Evolutionary conservation across 2,329 filamentous ascomycete species (phyloP).

Genomic region (Sordariomycetes sp.): DNA sequence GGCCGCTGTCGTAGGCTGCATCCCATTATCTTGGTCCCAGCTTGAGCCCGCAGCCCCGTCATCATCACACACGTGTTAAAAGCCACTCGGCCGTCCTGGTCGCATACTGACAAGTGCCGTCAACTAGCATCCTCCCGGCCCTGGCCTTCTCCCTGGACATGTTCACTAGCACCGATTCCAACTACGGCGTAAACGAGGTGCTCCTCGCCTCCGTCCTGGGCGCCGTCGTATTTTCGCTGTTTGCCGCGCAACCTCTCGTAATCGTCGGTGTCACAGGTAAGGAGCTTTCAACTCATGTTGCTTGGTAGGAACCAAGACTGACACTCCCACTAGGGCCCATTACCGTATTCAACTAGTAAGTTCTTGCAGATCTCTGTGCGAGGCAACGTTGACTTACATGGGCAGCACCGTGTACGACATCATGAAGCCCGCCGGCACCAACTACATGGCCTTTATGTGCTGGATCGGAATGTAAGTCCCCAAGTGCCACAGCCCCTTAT

Average conservation of each 20-base stretch:
- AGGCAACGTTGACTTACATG: background rate
- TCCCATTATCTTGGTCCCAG: no score
- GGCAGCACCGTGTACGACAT: constrained; percentile 76
- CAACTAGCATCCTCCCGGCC: constrained; percentile 68
- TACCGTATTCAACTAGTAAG: constrained; percentile 81
- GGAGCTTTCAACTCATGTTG: background rate
- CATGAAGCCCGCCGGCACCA: constrained; percentile 62
- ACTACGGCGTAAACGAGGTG: constrained; percentile 86
- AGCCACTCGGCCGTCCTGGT: no score
- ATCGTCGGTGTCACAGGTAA: constrained; percentile 80
- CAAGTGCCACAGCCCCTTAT: background rate
- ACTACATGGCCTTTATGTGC: constrained; percentile 84
- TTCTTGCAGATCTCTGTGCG: background rate
- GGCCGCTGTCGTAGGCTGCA: no score
- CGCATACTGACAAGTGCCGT: background rate
- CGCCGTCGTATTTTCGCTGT: constrained; percentile 67
- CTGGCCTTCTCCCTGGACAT: constrained; percentile 87
- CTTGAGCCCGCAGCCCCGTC: no score
- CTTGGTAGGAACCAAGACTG: background rate
- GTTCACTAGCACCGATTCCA: constrained; percentile 77
- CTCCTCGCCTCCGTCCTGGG: constrained; percentile 77
- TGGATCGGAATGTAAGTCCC: constrained; percentile 67
- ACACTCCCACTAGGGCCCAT: constrained; percentile 54
- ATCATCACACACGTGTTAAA: no score
- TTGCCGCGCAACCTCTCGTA: constrained; percentile 75